phyloP scores from a whole-genome alignment of 441 rosid genomes.

The Jatropha podagrica region DNA sequence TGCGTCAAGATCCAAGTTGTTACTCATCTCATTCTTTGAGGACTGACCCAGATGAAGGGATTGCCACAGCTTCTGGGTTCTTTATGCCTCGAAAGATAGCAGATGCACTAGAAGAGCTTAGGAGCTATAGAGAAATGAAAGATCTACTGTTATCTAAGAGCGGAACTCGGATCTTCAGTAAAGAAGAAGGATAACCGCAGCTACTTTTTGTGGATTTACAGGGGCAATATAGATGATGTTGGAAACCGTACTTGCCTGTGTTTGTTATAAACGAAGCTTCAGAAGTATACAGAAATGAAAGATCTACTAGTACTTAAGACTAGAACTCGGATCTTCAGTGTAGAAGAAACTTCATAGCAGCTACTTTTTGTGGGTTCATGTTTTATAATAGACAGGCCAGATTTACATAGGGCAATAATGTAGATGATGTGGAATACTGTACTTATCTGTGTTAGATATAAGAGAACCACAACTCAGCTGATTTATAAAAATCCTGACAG shows the following conservation, averaged over 20 bases:
- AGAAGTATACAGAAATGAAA: conserved; percentile 72
- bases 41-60: conserved; percentile 46
- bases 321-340: conserved; percentile 44
- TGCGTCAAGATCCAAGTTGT: conserved; percentile 71
- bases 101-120: conserved; percentile 86
- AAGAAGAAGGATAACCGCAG: conserved; percentile 30
- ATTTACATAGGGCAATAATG: too few relatives aligned
- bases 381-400: too few relatives aligned
- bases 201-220: neutral
- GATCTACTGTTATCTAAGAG: conserved; percentile 76
- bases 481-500: neutral
- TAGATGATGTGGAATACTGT: too few relatives aligned
- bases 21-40: conserved; percentile 50
- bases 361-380: too few relatives aligned
- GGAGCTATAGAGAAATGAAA: conserved; percentile 73
- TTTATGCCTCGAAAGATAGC: conserved; percentile 61
- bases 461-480: neutral
- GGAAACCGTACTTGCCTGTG: neutral
- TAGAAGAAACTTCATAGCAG: conserved; percentile 19
- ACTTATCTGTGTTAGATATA: too few relatives aligned
- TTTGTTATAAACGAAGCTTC: conserved; percentile 34
- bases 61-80: conserved; percentile 65
- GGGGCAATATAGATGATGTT: neutral
- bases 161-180: conserved; percentile 44
- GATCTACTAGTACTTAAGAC: conserved; percentile 74